Base-by-base conservation (phyloP, 1,139 yeast genomes). In the Suhomyces chickasaworum region DNA sequence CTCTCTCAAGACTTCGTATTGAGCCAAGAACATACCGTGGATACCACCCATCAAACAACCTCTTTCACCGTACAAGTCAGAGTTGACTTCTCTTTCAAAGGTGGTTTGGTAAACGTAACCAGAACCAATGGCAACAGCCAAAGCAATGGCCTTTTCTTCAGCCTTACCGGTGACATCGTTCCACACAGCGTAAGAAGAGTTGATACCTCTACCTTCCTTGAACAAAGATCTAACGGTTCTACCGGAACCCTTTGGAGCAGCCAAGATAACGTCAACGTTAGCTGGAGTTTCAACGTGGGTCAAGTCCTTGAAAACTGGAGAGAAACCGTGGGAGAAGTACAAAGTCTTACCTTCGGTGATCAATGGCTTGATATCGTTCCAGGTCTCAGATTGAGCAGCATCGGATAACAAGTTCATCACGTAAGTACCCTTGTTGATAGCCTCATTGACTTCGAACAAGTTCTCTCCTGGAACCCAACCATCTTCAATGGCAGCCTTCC, bases 21-120 rank as follows among this genome's bases (percentile, higher is more conserved):
- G 99, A 63, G 99, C 99, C 68, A 93, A 84, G 91, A 93, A 93
- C 98, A 93, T 93, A 82, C 99, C 99, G 83, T 93, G 99, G 82
- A 93, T 91, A 84, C 99, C 99, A 73, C 99, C 99, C 99, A 93
- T 93, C 66, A 93, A 83, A 80, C 98, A 91, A 70, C 99, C 99
- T 84, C 99, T 90, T 83, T 93, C 99, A 80, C 99, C 99, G 80
- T 93, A 93, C 71, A 93, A 83, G 75, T 93, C 99, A 59, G 98
- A 91, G 90, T 88, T 89, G 69, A 93, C 99, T 80, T 93, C 99
- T 80, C 87, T 89, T 81, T 95, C 97, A 69, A 95, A 95, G 60
- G 99, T 93, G 79, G 99, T 93, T 81, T 93, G 90, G 90, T 93
- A 93, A 63, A 93, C 96, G 87, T 93, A 93, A 77, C 99, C 99